phyloP scores from a whole-genome alignment of 768 basidiomycete species.

The Sistotremastrum niveocremeum region DNA sequence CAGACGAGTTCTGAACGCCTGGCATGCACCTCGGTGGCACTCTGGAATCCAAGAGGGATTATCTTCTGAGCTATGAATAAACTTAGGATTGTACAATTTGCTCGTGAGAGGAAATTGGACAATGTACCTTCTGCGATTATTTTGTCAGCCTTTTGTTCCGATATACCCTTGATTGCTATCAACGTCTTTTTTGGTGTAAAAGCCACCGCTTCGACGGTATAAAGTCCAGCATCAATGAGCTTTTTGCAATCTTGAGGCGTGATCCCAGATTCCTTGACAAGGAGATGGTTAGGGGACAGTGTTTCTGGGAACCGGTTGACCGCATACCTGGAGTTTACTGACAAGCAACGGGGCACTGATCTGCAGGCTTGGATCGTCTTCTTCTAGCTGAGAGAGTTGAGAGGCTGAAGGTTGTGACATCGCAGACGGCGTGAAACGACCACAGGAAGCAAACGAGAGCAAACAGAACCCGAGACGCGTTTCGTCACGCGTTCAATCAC shows the following conservation, averaged over 20 bases:
- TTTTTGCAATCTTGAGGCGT: conserved; percentile 90
- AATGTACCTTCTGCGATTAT: conserved; percentile 76
- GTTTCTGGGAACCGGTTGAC: neutral
- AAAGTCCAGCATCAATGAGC: conserved; percentile 77
- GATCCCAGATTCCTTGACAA: conserved; percentile 66
- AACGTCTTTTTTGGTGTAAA: conserved; percentile 93
- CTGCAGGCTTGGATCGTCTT: conserved; percentile 36
- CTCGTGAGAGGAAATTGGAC: neutral
- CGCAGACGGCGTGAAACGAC: neutral
- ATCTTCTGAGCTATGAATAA: conserved; percentile 69
- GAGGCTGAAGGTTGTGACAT: conserved; percentile 43
- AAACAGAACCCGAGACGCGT: neutral
- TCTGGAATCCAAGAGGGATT: conserved; percentile 94
- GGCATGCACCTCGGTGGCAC: conserved; percentile 94
- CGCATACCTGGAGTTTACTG: conserved; percentile 37
- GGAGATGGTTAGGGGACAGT: conserved; percentile 18
- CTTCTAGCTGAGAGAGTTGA: conserved; percentile 32
- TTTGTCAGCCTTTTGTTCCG: conserved; percentile 94
- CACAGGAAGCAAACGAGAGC: no score
- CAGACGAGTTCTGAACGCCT: conserved; percentile 89
- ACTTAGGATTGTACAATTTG: neutral
- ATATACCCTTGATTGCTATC: conserved; percentile 88
- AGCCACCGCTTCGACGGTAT: conserved; percentile 91
- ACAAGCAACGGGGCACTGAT: conserved; percentile 77
- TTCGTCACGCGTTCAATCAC: conserved; percentile 3